Evolutionary conservation across 768 basidiomycete genomes (phyloP).

Genomic region (Tulasnella sp.): DNA sequence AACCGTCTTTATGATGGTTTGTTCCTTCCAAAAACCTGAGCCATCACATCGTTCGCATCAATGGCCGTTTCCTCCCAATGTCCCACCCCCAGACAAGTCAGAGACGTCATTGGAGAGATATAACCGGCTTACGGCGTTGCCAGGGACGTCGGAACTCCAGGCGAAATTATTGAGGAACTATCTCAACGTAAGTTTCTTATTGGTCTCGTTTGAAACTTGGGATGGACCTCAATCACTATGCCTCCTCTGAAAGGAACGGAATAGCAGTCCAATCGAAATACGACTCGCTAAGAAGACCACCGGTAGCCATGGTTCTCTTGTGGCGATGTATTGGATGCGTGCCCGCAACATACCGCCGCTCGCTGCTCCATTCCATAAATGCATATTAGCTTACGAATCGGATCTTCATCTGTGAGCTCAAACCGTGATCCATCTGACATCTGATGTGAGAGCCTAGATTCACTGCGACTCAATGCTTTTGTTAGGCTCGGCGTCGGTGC

Average conservation of each 20-base stretch:
- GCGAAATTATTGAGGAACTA: background rate
- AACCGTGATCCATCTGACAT: background rate
- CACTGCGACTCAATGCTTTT: constrained; percentile 15
- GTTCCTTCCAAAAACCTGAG: constrained; percentile 74
- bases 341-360: constrained; percentile 54
- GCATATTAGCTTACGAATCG: constrained; percentile 66
- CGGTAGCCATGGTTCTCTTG: background rate
- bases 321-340: constrained; percentile 64
- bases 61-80: constrained; percentile 49
- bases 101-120: constrained; percentile 25
- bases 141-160: background rate
- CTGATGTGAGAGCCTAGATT: background rate
- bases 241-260: constrained; percentile 39
- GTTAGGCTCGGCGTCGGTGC: constrained; percentile 44
- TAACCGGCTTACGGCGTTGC: background rate
- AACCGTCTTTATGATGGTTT: constrained; percentile 50
- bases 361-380: constrained; percentile 65
- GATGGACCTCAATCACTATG: constrained; percentile 3
- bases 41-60: constrained; percentile 58
- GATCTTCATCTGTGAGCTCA: constrained; percentile 70
- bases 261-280: constrained; percentile 53
- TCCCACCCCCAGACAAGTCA: constrained; percentile 47
- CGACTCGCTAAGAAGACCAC: constrained; percentile 33
- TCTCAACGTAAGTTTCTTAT: constrained; percentile 1
- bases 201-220: background rate